Base-by-base conservation (phyloP, 345 rosid genomes). In the Adansonia digitata region DNA sequence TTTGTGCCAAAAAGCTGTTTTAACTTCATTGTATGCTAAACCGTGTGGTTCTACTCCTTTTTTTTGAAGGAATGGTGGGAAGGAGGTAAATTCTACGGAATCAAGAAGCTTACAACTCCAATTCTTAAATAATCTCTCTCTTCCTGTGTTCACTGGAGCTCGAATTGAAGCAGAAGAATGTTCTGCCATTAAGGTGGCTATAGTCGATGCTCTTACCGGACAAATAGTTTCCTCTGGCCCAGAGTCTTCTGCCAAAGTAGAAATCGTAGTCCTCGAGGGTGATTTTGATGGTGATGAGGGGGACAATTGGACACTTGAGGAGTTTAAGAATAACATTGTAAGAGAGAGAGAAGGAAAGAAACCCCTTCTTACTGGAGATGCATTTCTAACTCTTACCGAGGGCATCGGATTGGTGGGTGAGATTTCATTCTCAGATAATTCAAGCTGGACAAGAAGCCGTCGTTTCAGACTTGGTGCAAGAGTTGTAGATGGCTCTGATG, bases 361-460 rank as follows among this genome's bases (percentile, higher is more conserved):
- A 82, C 90, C 93, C 46, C 94, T 95, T 78, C 94, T 95, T 56
- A 87, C 79, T 4, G 99, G 99, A 82, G 97, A 90, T 72, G 84
- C 84, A 24, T 64, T 86, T 85, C 77, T 86, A 59, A 82, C 86
- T 81, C 94, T 95, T 66, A 81, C 83, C 29, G 91, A 90, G 52
- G 99, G 99, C 27, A 73, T 87, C 27, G 86, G 91, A 49, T 77
- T 74, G 27, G 82, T 87, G 75, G 87, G 88, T 78, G 99, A 93
- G 73, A 81, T 95, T 80, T 85, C 97, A 29, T 91, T 95, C 77
- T 86, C 98, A n/a, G 99, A 95, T 85, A 95, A 95, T 84, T 95
- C 99, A 77, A 93, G 99, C 88, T 95, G 99, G 98, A 95, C 99
- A 45, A 91, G 99, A 78, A 95, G 99, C 87, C 93, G 99, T 65